Evolutionary conservation across 495 filamentous ascomycete species (phyloP), one percentile per base, ranked within the genome.

Genomic region (Trichoderma parareesei): DNA sequence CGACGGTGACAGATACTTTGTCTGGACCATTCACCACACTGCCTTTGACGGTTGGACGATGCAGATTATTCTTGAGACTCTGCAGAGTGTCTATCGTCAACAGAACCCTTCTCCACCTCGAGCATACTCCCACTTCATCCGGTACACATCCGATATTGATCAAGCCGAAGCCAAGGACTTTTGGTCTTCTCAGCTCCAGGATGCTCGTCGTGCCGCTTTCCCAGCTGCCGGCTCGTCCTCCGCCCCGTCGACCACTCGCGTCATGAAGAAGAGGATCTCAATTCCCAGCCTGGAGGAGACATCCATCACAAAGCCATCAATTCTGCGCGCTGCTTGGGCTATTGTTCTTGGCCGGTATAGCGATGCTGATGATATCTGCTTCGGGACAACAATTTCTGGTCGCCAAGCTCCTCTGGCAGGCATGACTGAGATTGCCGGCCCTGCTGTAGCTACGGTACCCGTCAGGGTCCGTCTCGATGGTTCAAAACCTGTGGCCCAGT

Each of bases 371-470:
- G 79, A 81, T 7, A 73, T 82, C n/a, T 75, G 80, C 11, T 82
- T 82, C 61, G 79, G 79, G 13, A 76, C 81, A 63, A 64, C 80
- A 14, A 69, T 82, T 38, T 78, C 75, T 60, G 84, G 84, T 40
- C 73, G 85, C 0, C 74, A 78, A 33, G 75, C 76, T 8, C 71
- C 76, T 9, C 66, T 86, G 0, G 64, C 70, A 5, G 82, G 78
- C 27, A 71, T 87, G 16, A 72, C 72, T 18, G 70, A 75, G 20
- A 79, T 85, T 55, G 68, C 75, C 7, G 84, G 82, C 0, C 78
- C 85, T 1, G 74, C 84, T 2, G 80, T 88, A 49, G 79, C 85
- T 18, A 87, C 87, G 0, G 71, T 87, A 0, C 87, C 87, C 4
- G 71, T 82, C 13, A 76, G 85, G 1, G 71, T 76, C 4, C 62